phyloP scores from a whole-genome alignment of 2,329 filamentous ascomycete species.

The Fusarium denticulatum region DNA sequence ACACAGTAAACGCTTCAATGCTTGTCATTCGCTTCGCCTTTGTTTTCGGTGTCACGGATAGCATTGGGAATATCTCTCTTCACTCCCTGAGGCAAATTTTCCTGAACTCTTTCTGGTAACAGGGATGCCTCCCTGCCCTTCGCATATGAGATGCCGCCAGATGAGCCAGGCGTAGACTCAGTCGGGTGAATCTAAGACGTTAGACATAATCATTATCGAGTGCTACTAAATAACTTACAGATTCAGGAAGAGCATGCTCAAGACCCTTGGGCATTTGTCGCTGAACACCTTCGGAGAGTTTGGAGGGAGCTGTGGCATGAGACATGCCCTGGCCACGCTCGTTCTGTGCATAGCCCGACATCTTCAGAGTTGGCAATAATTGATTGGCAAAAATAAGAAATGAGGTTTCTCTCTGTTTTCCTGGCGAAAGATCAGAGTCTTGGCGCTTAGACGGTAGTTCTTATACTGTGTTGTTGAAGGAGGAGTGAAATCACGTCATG shows the following conservation, averaged over 20 bases:
- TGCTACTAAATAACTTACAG: not conserved
- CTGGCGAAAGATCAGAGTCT: not conserved
- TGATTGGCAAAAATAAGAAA: too few species aligned
- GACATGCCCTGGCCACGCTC: constrained; percentile 30
- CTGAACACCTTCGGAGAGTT: constrained; percentile 28
- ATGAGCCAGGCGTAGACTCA: constrained; percentile 18
- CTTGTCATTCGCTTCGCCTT: constrained; percentile 1
- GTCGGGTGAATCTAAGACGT: constrained; percentile 36
- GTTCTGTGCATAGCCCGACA: constrained; percentile 14
- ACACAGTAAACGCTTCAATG: not conserved
- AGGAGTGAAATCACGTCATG: not conserved
- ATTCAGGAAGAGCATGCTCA: constrained; percentile 35
- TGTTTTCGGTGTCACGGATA: constrained; percentile 37
- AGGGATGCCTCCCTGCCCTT: constrained; percentile 33
- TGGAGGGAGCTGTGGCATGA: constrained; percentile 35
- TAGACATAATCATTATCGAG: not conserved
- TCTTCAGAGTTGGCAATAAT: not conserved
- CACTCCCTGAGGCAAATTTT: constrained; percentile 37
- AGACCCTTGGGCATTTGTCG: constrained; percentile 23
- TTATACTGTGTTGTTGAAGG: not conserved
- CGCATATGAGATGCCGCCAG: constrained; percentile 31
- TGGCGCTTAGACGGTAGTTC: not conserved
- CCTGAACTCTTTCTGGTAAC: constrained; percentile 37
- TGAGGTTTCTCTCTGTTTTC: not conserved
- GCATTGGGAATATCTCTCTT: constrained; percentile 34